These are phyloP conservation scores for Thelephora ganbajun DNA, from an alignment of 768 basidiomycete genomes.

Conservation along the genomic window DNA sequence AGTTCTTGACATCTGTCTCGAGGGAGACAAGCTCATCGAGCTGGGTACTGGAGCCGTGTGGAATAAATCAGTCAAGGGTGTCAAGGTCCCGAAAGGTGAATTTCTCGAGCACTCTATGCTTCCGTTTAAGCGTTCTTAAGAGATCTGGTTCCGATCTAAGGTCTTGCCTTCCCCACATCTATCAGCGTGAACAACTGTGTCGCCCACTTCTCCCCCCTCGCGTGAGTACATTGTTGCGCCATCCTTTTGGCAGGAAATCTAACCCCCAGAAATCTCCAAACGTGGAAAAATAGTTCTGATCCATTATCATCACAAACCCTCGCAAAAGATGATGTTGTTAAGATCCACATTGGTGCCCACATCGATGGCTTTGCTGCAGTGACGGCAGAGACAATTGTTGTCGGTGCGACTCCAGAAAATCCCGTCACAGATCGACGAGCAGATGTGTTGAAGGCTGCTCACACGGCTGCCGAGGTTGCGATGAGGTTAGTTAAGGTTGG, in stretches of 20 bases:
- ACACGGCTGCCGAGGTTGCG: slow-evolving; percentile 83
- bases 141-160: slow-evolving; percentile 21
- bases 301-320: slow-evolving; percentile 52
- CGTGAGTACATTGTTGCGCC: slow-evolving; percentile 32
- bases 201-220: slow-evolving; percentile 92
- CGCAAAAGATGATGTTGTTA: slow-evolving; percentile 84
- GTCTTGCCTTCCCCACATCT: slow-evolving; percentile 88
- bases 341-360: slow-evolving; percentile 91
- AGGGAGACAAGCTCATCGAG: slow-evolving; percentile 90
- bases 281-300: slow-evolving; percentile 42
- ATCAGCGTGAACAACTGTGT: slow-evolving; percentile 93
- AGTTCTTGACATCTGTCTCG: slow-evolving; percentile 78
- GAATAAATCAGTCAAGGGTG: slow-evolving; percentile 83
- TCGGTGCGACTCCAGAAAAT: slow-evolving; percentile 58
- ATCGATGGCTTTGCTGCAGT: slow-evolving; percentile 95
- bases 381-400: slow-evolving; percentile 84
- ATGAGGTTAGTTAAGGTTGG: slow-evolving; percentile 86
- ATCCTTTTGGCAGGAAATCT: no score
- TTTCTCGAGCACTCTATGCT: not conserved
- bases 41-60: slow-evolving; percentile 73
- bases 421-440: slow-evolving; percentile 81
- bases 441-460: slow-evolving; percentile 89
- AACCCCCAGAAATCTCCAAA: no score
- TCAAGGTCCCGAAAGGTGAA: slow-evolving; percentile 78
- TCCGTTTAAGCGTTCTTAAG: not conserved